Conservation (phyloP, 2,329 filamentous ascomycete species). For the Penicillium hordei region DNA sequence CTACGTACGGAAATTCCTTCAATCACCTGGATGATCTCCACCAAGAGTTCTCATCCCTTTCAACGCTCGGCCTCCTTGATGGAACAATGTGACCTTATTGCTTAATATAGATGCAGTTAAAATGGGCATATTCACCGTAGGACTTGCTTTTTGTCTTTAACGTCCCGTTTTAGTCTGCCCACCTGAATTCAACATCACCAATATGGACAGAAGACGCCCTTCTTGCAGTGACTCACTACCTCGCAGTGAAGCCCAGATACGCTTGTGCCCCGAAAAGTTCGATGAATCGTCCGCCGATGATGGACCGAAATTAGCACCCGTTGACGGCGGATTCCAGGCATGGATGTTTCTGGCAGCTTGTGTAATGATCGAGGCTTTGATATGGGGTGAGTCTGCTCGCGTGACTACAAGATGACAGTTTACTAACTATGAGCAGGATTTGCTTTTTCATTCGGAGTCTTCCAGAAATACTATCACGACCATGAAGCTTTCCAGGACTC, state of each 20-base stretch:
- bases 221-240: conserved; percentile 3
- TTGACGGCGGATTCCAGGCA: conserved; percentile 42
- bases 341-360: conserved; percentile 52
- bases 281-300: background rate
- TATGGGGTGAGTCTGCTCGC: conserved; percentile 50
- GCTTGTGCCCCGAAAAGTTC: conserved; percentile 7
- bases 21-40: conserved; percentile 15
- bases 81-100: conserved; percentile 17
- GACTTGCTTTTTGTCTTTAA: background rate
- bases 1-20: conserved; percentile 16
- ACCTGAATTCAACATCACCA: background rate
- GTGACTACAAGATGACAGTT: background rate
- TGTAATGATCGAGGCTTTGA: conserved; percentile 54
- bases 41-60: conserved; percentile 17
- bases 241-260: conserved; percentile 8
- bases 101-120: conserved; percentile 5
- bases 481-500: conserved; percentile 28
- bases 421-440: conserved; percentile 18
- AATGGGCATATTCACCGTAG: background rate
- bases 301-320: conserved; percentile 27
- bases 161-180: background rate
- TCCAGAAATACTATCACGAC: conserved; percentile 35
- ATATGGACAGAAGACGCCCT: conserved; percentile 5
- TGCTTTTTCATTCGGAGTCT: conserved; percentile 31
- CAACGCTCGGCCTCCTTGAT: conserved; percentile 7